A percentile compares a stretch with the other conserved stretches of the same genome.
Evolutionary conservation across 352 stramenopile genomes (phyloP).

Genomic region (Thalassiosira delicatula): DNA sequence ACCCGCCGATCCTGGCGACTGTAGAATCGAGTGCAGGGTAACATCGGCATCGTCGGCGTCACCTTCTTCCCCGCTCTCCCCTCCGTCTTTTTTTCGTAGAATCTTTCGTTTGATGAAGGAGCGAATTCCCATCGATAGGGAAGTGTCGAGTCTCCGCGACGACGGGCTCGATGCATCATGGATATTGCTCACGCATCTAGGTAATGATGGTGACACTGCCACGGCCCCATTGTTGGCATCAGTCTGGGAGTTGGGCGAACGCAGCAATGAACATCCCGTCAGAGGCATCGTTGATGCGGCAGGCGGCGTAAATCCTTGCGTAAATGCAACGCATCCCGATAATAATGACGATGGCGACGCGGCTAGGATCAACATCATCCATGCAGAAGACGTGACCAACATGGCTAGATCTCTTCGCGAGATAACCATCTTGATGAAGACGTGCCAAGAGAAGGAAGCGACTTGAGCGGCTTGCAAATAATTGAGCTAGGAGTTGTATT

Average conservation of each 20-base stretch:
- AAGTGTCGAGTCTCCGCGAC: neutral
- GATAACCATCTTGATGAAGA: too few species aligned
- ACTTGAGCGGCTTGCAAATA: too few species aligned
- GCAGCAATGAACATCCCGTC: too few species aligned
- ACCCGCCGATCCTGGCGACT: slow-evolving; percentile 31
- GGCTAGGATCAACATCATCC: neutral
- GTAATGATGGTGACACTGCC: too few species aligned
- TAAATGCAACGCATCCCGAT: slow-evolving; percentile 7
- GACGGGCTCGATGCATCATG: too few species aligned
- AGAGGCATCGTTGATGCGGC: too few species aligned
- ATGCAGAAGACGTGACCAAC: neutral
- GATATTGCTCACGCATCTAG: too few species aligned
- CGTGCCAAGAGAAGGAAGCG: too few species aligned
- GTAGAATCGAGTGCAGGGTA: slow-evolving; percentile 31
- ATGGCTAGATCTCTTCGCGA: slow-evolving; percentile 7
- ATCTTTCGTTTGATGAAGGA: slow-evolving; percentile 58
- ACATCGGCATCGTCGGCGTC: neutral
- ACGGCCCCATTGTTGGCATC: neutral
- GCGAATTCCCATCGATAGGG: slow-evolving; percentile 55
- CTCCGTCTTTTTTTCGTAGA: slow-evolving; percentile 25
- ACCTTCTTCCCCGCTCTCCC: slow-evolving; percentile 14
- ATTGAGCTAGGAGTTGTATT: too few species aligned
- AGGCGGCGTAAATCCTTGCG: too few species aligned
- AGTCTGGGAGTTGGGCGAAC: neutral
- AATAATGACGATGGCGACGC: neutral